A percentile compares a stretch with the other conserved stretches of the same genome.
Conservation (phyloP, 345 rosid species). For the Aethionema arabicum region DNA sequence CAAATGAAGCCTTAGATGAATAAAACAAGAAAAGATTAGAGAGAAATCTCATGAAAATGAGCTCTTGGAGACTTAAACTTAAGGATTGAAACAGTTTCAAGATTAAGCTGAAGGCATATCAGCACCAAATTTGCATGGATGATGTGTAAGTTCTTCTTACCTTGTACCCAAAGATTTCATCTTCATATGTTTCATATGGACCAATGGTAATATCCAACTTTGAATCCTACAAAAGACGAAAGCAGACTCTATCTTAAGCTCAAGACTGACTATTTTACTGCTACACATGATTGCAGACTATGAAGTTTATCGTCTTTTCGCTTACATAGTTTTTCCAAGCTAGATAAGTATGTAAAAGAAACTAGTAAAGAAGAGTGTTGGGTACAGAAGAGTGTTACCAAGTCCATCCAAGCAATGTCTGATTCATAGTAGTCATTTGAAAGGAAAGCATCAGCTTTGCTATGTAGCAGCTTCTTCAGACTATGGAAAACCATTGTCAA, state of each 20-base stretch:
- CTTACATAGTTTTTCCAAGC: too few species aligned
- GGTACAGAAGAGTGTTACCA: slow-evolving; percentile 52
- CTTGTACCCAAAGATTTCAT: slow-evolving; percentile 86
- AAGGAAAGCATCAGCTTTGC: slow-evolving; percentile 88
- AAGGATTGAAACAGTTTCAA: not conserved
- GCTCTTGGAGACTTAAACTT: not conserved
- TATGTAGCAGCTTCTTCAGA: slow-evolving; percentile 79
- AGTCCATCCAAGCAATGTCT: slow-evolving; percentile 95
- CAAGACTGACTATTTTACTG: slow-evolving; percentile 1
- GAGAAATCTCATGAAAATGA: slow-evolving; percentile 1
- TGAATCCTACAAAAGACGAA: slow-evolving; percentile 60
- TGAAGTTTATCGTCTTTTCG: not conserved
- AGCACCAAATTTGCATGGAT: too few species aligned
- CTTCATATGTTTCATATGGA: slow-evolving; percentile 97
- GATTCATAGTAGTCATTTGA: slow-evolving; percentile 90
- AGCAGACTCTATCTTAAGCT: not conserved
- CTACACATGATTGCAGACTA: slow-evolving; percentile 1
- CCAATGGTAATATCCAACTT: slow-evolving; percentile 91
- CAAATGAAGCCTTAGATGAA: slow-evolving; percentile 74
- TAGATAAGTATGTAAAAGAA: not conserved
- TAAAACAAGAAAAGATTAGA: slow-evolving; percentile 5
- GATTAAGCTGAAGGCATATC: not conserved
- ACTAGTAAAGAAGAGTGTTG: not conserved
- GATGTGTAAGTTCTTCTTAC: slow-evolving; percentile 39
- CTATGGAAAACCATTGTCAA: slow-evolving; percentile 40